Evolutionary conservation across 495 filamentous ascomycete species (phyloP).

Genomic region (Lophiotrema nucula): DNA sequence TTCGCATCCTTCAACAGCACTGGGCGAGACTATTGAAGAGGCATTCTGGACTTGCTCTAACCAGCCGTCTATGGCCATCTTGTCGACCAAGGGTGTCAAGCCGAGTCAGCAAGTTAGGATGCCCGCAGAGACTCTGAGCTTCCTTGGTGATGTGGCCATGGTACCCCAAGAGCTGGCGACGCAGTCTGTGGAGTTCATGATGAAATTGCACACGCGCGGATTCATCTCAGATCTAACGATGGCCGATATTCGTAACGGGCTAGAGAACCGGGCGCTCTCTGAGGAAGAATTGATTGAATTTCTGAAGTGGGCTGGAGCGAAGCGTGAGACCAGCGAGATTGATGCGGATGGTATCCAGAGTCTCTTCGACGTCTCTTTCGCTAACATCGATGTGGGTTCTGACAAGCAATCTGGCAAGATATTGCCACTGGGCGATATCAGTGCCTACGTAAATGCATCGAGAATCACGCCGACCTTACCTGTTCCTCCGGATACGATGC

Average conservation of each 20-base stretch:
- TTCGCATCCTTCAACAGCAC: constrained; percentile 79
- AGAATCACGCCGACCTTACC: constrained; percentile 81
- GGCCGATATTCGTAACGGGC: constrained; percentile 76
- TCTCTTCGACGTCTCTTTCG: constrained; percentile 78
- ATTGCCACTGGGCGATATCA: constrained; percentile 72
- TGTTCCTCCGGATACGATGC: constrained; percentile 75
- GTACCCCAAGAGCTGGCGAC: constrained; percentile 71
- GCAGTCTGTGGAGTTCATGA: constrained; percentile 65
- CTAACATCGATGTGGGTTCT: constrained; percentile 64
- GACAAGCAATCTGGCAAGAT: constrained; percentile 55
- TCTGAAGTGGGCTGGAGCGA: constrained; percentile 73
- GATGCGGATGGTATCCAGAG: constrained; percentile 59
- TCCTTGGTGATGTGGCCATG: constrained; percentile 87
- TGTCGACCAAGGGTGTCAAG: constrained; percentile 82
- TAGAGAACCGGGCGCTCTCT: constrained; percentile 72
- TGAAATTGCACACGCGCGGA: constrained; percentile 72
- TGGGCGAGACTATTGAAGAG: constrained; percentile 82
- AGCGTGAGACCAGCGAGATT: constrained; percentile 64
- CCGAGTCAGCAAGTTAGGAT: constrained; percentile 74
- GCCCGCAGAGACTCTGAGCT: constrained; percentile 77
- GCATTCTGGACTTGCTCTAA: constrained; percentile 92
- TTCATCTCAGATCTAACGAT: constrained; percentile 82
- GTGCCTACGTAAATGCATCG: constrained; percentile 66
- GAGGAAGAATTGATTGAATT: constrained; percentile 75
- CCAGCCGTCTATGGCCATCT: constrained; percentile 75